These are phyloP conservation scores for Harringtonia aguacate DNA, from an alignment of 2,329 filamentous ascomycete genomes.

Conservation along the genomic window DNA sequence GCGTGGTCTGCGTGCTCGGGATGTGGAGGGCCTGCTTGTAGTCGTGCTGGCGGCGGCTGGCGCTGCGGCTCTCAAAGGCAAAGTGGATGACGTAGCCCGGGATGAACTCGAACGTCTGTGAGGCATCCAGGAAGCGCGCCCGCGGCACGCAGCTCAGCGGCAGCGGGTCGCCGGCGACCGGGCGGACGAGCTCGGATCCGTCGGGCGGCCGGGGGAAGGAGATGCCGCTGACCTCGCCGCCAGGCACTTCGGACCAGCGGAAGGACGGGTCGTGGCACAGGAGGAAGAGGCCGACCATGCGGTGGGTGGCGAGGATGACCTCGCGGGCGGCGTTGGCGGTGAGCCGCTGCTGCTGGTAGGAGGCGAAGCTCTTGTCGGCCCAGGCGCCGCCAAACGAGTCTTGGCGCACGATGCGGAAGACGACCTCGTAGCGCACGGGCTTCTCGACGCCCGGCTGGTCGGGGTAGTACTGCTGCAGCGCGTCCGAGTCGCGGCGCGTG, in stretches of 20 bases:
- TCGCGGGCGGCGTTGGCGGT: constrained; percentile 33
- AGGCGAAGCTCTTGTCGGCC: constrained; percentile 34
- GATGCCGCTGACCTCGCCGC: constrained; percentile 18
- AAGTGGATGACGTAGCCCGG: constrained; percentile 40
- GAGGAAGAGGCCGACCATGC: constrained; percentile 39
- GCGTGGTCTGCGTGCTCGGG: constrained; percentile 35
- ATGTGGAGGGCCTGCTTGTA: constrained; percentile 31
- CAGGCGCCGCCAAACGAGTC: constrained; percentile 23
- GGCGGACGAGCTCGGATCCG: constrained; percentile 25
- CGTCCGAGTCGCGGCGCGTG: constrained; percentile 38
- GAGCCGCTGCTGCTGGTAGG: constrained; percentile 37
- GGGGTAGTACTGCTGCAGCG: constrained; percentile 21
- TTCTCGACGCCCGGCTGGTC: constrained; percentile 23
- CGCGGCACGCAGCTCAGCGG: constrained; percentile 35
- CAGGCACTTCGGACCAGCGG: constrained; percentile 31
- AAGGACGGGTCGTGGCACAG: constrained; percentile 39
- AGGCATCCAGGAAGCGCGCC: constrained; percentile 30
- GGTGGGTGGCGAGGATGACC: constrained; percentile 35
- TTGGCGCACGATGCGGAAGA: constrained; percentile 31
- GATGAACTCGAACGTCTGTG: constrained; percentile 32
- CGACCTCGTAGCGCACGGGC: constrained; percentile 36
- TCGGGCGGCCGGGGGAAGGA: background rate
- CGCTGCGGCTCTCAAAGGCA: constrained; percentile 30
- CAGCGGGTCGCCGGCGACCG: constrained; percentile 29
- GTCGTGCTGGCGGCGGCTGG: constrained; percentile 19